Percentiles rank a stretch among this genome's conserved stretches.
Conservation (phyloP, 1,284 basidiomycete species). For the Moniliophthora roreri region DNA sequence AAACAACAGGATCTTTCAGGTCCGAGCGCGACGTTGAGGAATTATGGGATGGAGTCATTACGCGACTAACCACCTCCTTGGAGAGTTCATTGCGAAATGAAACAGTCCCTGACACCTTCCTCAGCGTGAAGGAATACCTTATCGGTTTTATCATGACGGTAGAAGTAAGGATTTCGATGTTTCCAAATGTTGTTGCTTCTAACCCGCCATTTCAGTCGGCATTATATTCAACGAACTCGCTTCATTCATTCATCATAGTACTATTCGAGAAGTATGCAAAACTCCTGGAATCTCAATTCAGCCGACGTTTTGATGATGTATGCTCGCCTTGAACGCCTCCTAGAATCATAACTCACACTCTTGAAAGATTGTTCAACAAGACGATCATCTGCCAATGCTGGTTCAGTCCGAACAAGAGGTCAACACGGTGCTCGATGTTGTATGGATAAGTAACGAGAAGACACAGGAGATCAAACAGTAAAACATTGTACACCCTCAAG, state of each 20-base stretch:
- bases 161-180: conserved; percentile 60
- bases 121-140: conserved; percentile 84
- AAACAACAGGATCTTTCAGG: conserved; percentile 85
- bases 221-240: conserved; percentile 79
- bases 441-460: conserved; percentile 82
- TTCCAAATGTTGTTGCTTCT: conserved; percentile 12
- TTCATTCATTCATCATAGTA: conserved; percentile 84
- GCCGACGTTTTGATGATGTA: conserved; percentile 80
- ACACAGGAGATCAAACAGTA: conserved; percentile 64
- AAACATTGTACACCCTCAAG: conserved; percentile 20
- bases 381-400: conserved; percentile 93
- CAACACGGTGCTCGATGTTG: conserved; percentile 76
- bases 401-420: conserved; percentile 74
- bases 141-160: conserved; percentile 91
- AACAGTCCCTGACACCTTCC: conserved; percentile 80
- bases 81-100: conserved; percentile 75
- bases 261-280: conserved; percentile 91
- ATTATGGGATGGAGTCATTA: conserved; percentile 91
- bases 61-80: conserved; percentile 76
- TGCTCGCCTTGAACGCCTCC: conserved; percentile 17
- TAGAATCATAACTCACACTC: conserved; percentile 6
- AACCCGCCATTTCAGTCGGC: conserved; percentile 58
- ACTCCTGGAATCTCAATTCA: conserved; percentile 83
- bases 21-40: conserved; percentile 92
- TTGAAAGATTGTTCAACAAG: conserved; percentile 78